Evolutionary conservation across 169 alveolate species (phyloP).

Genomic region (Babesia gibsoni): DNA sequence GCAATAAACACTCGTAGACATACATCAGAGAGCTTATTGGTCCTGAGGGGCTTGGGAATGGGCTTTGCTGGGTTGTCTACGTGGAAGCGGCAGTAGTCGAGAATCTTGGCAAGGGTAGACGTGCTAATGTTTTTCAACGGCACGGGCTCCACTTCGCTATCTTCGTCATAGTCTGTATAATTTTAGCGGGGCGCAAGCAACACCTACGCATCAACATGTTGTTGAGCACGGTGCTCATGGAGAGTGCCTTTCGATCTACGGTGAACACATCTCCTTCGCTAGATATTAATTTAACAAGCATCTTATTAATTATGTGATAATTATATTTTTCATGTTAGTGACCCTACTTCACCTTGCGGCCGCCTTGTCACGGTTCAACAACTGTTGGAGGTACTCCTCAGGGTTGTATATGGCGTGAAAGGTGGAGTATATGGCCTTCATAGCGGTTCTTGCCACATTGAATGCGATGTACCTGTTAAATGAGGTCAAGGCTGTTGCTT

Average conservation of each 20-base stretch:
- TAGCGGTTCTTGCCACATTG: conserved; percentile 40
- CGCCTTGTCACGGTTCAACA: conserved; percentile 2
- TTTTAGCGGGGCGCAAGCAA: neutral
- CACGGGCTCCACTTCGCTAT: conserved; percentile 79
- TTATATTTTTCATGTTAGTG: neutral
- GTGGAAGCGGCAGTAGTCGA: conserved; percentile 90
- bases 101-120: conserved; percentile 82
- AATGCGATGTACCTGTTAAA: conserved; percentile 56
- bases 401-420: conserved; percentile 44
- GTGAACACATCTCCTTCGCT: conserved; percentile 88
- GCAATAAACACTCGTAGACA: neutral
- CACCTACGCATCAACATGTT: conserved; percentile 86
- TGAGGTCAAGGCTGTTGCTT: conserved; percentile 23
- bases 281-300: conserved; percentile 79
- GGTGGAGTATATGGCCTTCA: conserved; percentile 34
- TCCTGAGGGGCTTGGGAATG: conserved; percentile 92
- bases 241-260: conserved; percentile 85
- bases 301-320: conserved; percentile 9
- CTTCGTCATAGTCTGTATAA: conserved; percentile 20
- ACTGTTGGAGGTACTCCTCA: conserved; percentile 26
- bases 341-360: neutral
- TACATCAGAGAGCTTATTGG: conserved; percentile 81
- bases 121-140: conserved; percentile 91
- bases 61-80: conserved; percentile 88
- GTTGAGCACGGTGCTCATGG: conserved; percentile 83